Conservation (phyloP, 2,329 filamentous ascomycete species). For the Cytospora piceicola region DNA sequence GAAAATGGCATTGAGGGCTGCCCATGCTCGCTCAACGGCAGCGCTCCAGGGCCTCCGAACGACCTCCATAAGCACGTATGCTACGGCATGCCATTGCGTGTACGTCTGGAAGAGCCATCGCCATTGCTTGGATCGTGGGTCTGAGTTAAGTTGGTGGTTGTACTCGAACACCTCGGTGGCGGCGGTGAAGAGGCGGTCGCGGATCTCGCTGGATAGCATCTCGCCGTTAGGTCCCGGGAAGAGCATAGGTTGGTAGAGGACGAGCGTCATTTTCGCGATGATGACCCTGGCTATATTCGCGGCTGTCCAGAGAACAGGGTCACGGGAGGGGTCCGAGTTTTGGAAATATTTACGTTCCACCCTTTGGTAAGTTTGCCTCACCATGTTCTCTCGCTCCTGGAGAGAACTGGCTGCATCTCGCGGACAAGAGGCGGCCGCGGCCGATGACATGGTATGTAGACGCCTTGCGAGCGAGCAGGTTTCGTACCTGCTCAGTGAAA, state of each 20-base stretch:
- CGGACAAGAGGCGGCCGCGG: conserved; percentile 38
- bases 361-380: conserved; percentile 40
- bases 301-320: conserved; percentile 55
- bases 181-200: conserved; percentile 48
- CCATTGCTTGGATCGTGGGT: conserved; percentile 54
- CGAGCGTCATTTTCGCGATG: conserved; percentile 57
- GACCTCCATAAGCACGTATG: conserved; percentile 58
- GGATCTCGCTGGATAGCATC: conserved; percentile 39
- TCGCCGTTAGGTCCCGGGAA: conserved; percentile 45
- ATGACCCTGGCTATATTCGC: conserved; percentile 54
- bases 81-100: conserved; percentile 62
- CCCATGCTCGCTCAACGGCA: conserved; percentile 38
- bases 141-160: conserved; percentile 56
- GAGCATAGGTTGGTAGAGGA: conserved; percentile 57
- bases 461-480: conserved; percentile 47
- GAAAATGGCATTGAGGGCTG: conserved; percentile 38
- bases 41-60: conserved; percentile 48
- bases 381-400: conserved; percentile 48
- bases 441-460: conserved; percentile 44
- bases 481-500: conserved; percentile 49
- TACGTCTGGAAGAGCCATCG: conserved; percentile 64
- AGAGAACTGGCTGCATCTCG: conserved; percentile 41
- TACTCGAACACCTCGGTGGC: conserved; percentile 61
- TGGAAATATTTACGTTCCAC: conserved; percentile 59
- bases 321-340: conserved; percentile 50